Evolutionary conservation across 2,329 filamentous ascomycete species (phyloP), one percentile per base, ranked within the genome.

Genomic region (Aspergillus fischeri): DNA sequence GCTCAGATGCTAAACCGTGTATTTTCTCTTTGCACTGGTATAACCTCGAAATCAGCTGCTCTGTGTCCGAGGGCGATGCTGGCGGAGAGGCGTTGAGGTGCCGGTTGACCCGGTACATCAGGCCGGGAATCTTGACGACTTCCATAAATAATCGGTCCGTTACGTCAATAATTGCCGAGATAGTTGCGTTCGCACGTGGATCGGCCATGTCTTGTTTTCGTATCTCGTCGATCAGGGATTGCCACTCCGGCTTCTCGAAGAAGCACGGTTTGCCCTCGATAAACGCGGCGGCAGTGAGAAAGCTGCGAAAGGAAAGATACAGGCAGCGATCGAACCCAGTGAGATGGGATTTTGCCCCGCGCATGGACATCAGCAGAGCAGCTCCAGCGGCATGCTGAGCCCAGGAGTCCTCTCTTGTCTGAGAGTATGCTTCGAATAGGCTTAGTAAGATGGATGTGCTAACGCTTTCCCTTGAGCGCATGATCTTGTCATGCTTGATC

Each of bases 371-470:
- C 24, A 73, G 60, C 10, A 66, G 53, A 17, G 65, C 65, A 3
- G 69, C 69, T 17, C 70, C 72, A 7, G 66, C 67, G 24, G 72
- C 70, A 60, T 74, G 72, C 9, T 63, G 64, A 9, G 71, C 61
- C 70, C 71, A 75, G 1, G 70, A 67, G 17, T 68, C 62, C 45
- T 69, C 63, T 25, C 65, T 63, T 7, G 72, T 71, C 4, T 64
- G 67, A 5, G 69, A 67, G 55, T 73, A 71, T 57, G 71, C 66
- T 52, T 75, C 72, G 38, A 72, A 74, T 35, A 73, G 64, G 44
- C 67, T 71, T 8, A 74, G 64, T 4, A 70, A 59, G 49, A 73
- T 70, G 11, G 69, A 70, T 17, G 70, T 70, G 45, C 69, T 70
- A 2, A 73, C 56, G 8, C 68, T 72, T 27, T 72, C 71, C 7